Evolutionary conservation across 495 filamentous ascomycete genomes (phyloP).

Genomic region (Annulohypoxylon maeteangense): DNA sequence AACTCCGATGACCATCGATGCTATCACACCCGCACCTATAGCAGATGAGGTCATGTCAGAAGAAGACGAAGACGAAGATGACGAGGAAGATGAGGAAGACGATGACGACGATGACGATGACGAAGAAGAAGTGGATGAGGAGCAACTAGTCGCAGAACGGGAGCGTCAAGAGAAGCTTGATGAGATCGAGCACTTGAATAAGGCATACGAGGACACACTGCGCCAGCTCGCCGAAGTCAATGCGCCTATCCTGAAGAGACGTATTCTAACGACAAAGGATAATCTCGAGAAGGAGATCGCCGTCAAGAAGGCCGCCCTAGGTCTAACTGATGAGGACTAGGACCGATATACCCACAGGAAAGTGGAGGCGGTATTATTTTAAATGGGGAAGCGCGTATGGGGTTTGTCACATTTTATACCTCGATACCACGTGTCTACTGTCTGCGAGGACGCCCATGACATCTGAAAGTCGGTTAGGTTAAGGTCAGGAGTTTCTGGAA

Average conservation of each 20-base stretch:
- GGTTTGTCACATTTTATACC: neutral
- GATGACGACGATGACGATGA: conserved; percentile 63
- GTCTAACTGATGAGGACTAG: conserved; percentile 58
- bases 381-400: neutral
- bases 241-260: conserved; percentile 63
- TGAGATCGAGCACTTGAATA: conserved; percentile 66
- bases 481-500: neutral
- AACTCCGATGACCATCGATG: conserved; percentile 53
- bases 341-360: neutral
- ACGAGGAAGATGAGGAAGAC: conserved; percentile 55
- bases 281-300: conserved; percentile 67
- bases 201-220: conserved; percentile 52
- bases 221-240: conserved; percentile 50
- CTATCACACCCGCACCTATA: conserved; percentile 42
- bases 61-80: conserved; percentile 62
- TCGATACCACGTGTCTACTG: neutral
- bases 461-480: neutral
- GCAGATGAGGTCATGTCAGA: conserved; percentile 53
- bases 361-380: neutral
- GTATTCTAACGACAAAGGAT: conserved; percentile 52
- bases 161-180: conserved; percentile 59
- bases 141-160: conserved; percentile 50
- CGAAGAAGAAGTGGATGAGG: conserved; percentile 59
- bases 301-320: conserved; percentile 66
- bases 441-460: neutral